Percentiles rank a stretch among this genome's conserved stretches.
phyloP scores from a whole-genome alignment of 1,284 basidiomycete genomes.

The Lignosus rhinocerotis region DNA sequence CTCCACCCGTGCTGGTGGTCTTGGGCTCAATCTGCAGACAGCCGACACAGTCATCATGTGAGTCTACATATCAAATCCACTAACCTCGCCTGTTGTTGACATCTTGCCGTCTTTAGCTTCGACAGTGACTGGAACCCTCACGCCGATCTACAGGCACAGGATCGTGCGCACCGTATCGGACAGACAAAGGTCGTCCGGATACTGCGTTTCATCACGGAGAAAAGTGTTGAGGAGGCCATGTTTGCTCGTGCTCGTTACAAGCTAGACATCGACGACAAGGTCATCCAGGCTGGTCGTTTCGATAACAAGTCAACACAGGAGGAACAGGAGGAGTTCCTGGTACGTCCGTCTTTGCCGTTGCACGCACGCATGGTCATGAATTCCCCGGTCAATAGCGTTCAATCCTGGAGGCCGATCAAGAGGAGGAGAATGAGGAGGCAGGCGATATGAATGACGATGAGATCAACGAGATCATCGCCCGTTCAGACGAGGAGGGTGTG shows the following conservation, averaged over 20 bases:
- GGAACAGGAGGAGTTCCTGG: constrained; percentile 94
- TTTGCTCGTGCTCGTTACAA: constrained; percentile 94
- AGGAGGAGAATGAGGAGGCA: constrained; percentile 90
- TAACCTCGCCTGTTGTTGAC: background rate
- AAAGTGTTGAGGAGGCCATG: constrained; percentile 98
- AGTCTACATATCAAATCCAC: constrained; percentile 39
- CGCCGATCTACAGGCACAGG: constrained; percentile 98
- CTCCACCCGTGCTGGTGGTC: constrained; percentile 95
- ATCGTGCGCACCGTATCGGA: constrained; percentile 99
- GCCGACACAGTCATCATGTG: constrained; percentile 99
- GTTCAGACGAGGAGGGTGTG: constrained; percentile 77
- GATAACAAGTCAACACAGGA: constrained; percentile 98
- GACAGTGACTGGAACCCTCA: constrained; percentile 97
- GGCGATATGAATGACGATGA: constrained; percentile 98
- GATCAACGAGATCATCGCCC: constrained; percentile 91
- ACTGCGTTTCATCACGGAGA: constrained; percentile 95
- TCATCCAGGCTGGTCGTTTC: constrained; percentile 98
- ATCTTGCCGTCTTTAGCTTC: constrained; percentile 51
- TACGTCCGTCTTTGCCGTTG: constrained; percentile 40
- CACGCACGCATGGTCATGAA: background rate
- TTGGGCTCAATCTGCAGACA: constrained; percentile 97
- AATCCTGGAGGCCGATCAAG: constrained; percentile 87
- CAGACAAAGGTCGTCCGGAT: constrained; percentile 99
- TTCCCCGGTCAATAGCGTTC: constrained; percentile 57
- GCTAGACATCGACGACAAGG: constrained; percentile 99